These are phyloP conservation scores for Oryza australiensis DNA, from an alignment of 176 grass and related monocot species.

Conservation along the genomic window DNA sequence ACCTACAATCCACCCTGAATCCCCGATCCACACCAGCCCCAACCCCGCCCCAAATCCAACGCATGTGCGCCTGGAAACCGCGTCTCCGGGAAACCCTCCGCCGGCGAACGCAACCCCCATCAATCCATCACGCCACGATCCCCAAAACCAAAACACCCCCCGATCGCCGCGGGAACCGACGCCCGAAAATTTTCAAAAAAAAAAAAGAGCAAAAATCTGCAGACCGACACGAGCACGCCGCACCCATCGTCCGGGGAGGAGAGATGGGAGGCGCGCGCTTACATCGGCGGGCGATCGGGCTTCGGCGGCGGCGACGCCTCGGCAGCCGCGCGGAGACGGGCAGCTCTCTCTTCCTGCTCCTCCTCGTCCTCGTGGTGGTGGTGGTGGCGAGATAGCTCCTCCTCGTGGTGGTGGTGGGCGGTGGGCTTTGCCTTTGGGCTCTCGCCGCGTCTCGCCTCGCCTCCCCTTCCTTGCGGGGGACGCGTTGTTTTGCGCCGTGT, in stretches of 20 bases:
- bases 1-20: background rate
- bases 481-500: background rate
- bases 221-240: no score
- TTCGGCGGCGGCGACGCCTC: constrained; percentile 34
- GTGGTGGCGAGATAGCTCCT: background rate
- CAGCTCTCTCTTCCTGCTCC: background rate
- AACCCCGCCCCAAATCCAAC: constrained; percentile 30
- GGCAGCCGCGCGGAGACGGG: constrained; percentile 37
- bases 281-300: constrained; percentile 45
- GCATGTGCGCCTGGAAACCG: background rate
- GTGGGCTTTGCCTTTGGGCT: background rate
- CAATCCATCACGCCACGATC: background rate
- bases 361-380: constrained; percentile 15
- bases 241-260: no score
- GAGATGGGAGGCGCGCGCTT: constrained; percentile 37
- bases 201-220: background rate
- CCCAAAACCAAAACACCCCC: background rate
- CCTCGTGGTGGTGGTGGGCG: background rate
- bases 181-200: constrained; percentile 21
- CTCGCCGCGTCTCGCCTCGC: background rate
- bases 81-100: background rate
- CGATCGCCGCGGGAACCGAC: constrained; percentile 27
- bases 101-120: background rate
- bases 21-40: constrained; percentile 1
- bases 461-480: background rate